A percentile compares a stretch with the other conserved stretches of the same genome.
Evolutionary conservation across 371 early-diverging fungal genomes (phyloP).

Genomic region (Furculomyces boomerangus): DNA sequence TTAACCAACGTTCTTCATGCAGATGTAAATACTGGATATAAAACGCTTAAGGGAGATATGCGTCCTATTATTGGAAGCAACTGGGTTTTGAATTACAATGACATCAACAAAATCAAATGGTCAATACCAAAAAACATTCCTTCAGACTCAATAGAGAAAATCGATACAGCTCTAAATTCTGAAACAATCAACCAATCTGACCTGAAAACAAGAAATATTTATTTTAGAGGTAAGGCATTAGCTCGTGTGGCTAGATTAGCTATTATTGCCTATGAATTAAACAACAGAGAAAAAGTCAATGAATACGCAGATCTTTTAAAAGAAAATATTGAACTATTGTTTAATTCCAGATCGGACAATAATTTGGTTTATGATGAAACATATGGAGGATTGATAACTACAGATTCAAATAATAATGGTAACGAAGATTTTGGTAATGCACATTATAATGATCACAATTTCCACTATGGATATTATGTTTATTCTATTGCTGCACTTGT

Average conservation of each 20-base stretch:
- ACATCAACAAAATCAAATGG: background rate
- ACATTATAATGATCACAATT: constrained; percentile 56
- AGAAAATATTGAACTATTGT: constrained; percentile 27
- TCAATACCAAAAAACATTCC: background rate
- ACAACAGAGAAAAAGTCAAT: constrained; percentile 15
- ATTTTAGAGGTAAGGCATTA: constrained; percentile 55
- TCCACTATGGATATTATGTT: constrained; percentile 54
- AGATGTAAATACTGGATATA: constrained; percentile 18
- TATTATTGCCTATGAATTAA: constrained; percentile 35
- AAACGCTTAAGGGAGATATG: constrained; percentile 41
- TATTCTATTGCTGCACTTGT: constrained; percentile 43
- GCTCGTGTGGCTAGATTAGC: constrained; percentile 47
- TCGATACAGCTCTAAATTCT: background rate
- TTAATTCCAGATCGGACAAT: constrained; percentile 29
- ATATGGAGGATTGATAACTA: constrained; percentile 39
- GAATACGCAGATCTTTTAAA: constrained; percentile 20
- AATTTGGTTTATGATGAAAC: constrained; percentile 35
- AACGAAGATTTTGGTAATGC: constrained; percentile 33
- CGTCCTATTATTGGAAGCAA: constrained; percentile 28
- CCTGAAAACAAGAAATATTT: constrained; percentile 16
- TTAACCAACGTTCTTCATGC: constrained; percentile 8
- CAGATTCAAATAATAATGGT: constrained; percentile 22
- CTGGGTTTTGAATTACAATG: constrained; percentile 19
- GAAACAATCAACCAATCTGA: constrained; percentile 15
- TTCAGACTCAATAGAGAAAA: background rate